Percentiles rank a stretch among this genome's conserved stretches.
Conservation (phyloP, 164 flowering plant genomes). For the Cinnamomum micranthum region DNA sequence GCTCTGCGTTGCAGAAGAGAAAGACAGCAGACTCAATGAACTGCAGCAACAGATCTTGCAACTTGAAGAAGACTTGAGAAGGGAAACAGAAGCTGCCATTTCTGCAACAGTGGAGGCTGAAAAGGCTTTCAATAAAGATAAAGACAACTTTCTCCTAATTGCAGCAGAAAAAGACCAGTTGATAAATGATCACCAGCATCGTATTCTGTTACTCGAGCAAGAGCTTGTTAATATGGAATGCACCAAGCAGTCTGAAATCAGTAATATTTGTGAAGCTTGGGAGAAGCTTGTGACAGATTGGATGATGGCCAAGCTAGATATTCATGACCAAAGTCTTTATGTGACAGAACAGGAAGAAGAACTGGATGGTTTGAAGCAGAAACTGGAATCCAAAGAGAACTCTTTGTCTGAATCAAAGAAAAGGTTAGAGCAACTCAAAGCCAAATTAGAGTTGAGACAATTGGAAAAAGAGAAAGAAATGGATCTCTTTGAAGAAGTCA, state of each 20-base stretch:
- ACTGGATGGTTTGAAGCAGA: slow-evolving; percentile 18
- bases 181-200: slow-evolving; percentile 35
- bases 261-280: slow-evolving; percentile 20
- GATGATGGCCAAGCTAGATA: slow-evolving; percentile 18
- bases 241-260: slow-evolving; percentile 21
- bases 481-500: slow-evolving; percentile 20
- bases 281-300: slow-evolving; percentile 12
- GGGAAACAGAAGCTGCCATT: slow-evolving; percentile 20
- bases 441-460: slow-evolving; percentile 22
- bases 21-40: slow-evolving; percentile 13
- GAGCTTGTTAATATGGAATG: slow-evolving; percentile 26
- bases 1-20: slow-evolving; percentile 18
- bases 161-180: slow-evolving; percentile 34
- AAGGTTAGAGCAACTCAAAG: slow-evolving; percentile 23
- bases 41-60: slow-evolving; percentile 26
- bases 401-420: slow-evolving; percentile 14
- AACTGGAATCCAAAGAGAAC: slow-evolving; percentile 23
- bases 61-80: slow-evolving; percentile 18
- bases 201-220: slow-evolving; percentile 33
- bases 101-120: slow-evolving; percentile 16
- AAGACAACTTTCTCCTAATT: slow-evolving; percentile 26
- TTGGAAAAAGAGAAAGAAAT: slow-evolving; percentile 18
- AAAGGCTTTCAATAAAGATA: slow-evolving; percentile 31
- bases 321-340: slow-evolving; percentile 19
- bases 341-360: slow-evolving; percentile 27